These are phyloP conservation scores for Heliamphora exappendiculata DNA, from an alignment of 148 eudicot species.

Conservation along the genomic window DNA sequence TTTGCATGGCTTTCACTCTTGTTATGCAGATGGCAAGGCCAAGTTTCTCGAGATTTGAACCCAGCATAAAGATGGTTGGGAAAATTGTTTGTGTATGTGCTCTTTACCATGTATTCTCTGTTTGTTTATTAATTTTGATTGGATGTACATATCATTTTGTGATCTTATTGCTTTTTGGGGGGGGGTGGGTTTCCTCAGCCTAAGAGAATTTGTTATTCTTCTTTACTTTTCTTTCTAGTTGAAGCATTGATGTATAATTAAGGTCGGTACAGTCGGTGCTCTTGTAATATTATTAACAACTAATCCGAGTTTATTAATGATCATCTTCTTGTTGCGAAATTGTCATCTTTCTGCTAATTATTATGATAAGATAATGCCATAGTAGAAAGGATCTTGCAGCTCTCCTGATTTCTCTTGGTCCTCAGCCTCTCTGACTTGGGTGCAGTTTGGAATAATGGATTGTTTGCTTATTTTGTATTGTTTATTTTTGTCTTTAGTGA, in stretches of 20 bases:
- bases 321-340: neutral
- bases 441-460: too few relatives aligned
- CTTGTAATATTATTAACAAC: neutral
- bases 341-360: neutral
- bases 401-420: neutral
- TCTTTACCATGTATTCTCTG: constrained; percentile 20
- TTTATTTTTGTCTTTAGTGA: too few relatives aligned
- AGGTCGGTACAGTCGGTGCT: neutral
- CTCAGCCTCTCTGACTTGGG: too few relatives aligned
- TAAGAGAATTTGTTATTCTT: neutral
- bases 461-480: too few relatives aligned
- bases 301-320: neutral
- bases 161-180: neutral
- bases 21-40: constrained; percentile 92
- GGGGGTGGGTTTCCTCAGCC: neutral
- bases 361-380: neutral
- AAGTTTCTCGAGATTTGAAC: constrained; percentile 67
- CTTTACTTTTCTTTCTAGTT: neutral
- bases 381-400: neutral
- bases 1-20: neutral
- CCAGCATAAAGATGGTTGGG: constrained; percentile 25
- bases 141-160: constrained; percentile 38
- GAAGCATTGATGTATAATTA: constrained; percentile 11
- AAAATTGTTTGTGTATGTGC: constrained; percentile 17
- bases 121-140: constrained; percentile 28